Conservation (phyloP, 2,329 filamentous ascomycete genomes). For the Microascus cirrosus region DNA sequence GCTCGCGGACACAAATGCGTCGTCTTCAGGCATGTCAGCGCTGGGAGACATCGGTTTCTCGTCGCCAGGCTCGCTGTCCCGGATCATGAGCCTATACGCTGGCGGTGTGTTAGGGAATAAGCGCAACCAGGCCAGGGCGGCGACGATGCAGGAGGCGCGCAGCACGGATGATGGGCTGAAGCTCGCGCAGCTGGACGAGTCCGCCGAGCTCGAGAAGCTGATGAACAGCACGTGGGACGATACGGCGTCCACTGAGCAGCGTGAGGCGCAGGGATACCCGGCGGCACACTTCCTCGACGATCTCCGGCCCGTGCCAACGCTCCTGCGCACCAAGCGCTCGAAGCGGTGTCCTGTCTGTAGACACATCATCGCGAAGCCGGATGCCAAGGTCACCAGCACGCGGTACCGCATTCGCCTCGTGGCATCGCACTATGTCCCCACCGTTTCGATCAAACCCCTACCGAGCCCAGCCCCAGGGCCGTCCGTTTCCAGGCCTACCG, state of each 20-base stretch:
- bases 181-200: constrained; percentile 50
- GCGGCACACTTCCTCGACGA: constrained; percentile 49
- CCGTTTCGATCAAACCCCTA: constrained; percentile 61
- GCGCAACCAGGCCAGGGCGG: constrained; percentile 54
- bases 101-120: constrained; percentile 46
- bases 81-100: constrained; percentile 88
- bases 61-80: constrained; percentile 71
- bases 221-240: constrained; percentile 50
- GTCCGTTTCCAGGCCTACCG: constrained; percentile 10
- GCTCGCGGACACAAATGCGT: constrained; percentile 49
- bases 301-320: constrained; percentile 69
- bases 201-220: constrained; percentile 47
- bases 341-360: constrained; percentile 89
- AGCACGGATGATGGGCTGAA: constrained; percentile 61
- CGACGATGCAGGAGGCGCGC: constrained; percentile 71
- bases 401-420: constrained; percentile 89
- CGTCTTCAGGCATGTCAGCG: constrained; percentile 23
- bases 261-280: constrained; percentile 37
- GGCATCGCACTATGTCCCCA: constrained; percentile 79
- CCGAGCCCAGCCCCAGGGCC: constrained; percentile 10
- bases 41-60: constrained; percentile 46
- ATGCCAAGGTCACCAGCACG: constrained; percentile 78
- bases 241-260: constrained; percentile 40
- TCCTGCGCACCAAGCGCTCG: constrained; percentile 82
- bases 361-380: constrained; percentile 90